Percentiles rank a stretch among this genome's conserved stretches.
These are phyloP conservation scores for Orbilia oligospora DNA, from an alignment of 2,329 filamentous ascomycete species.

Conservation along the genomic window DNA sequence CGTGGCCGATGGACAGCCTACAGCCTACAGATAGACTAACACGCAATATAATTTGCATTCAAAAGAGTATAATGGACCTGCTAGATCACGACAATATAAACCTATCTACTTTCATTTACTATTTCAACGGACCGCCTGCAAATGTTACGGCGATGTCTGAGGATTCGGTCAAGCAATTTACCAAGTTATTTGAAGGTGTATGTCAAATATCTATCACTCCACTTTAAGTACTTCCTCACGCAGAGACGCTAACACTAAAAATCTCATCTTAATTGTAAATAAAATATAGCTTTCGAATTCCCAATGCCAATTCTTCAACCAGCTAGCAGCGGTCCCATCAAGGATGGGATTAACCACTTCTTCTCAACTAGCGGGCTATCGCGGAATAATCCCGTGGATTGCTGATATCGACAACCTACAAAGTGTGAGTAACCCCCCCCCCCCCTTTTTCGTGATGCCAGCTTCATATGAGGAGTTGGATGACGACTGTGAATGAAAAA, in stretches of 20 bases:
- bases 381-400: background rate
- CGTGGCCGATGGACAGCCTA: too few relatives aligned
- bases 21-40: too few relatives aligned
- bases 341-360: background rate
- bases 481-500: background rate
- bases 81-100: background rate
- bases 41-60: background rate
- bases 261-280: too few relatives aligned
- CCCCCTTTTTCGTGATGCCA: background rate
- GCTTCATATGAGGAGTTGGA: too few relatives aligned
- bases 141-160: background rate
- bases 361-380: background rate
- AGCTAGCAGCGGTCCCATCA: background rate
- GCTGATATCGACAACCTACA: background rate
- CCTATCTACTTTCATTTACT: background rate
- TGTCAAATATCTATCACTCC: background rate
- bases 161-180: background rate
- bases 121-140: background rate
- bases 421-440: slow-evolving; percentile 4
- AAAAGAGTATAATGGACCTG: background rate
- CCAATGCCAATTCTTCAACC: background rate
- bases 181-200: background rate
- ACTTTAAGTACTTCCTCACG: too few relatives aligned
- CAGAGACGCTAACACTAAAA: too few relatives aligned
- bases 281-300: background rate